Evolutionary conservation across 371 early-diverging fungal species (phyloP).

Genomic region (Amoeboaphelidium occidentale): DNA sequence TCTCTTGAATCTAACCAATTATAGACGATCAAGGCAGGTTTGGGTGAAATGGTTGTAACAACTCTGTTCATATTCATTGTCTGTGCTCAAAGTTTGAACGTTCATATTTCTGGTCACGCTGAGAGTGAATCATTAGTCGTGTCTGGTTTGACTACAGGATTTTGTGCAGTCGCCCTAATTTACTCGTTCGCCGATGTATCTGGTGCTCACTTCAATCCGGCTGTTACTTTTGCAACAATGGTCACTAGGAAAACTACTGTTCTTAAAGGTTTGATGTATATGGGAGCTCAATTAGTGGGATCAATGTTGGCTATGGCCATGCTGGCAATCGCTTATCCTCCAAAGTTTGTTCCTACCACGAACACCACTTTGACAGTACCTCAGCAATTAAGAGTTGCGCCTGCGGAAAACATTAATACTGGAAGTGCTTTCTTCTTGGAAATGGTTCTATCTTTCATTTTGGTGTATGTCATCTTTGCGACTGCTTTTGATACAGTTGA

Average conservation of each 20-base stretch:
- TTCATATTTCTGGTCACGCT: neutral
- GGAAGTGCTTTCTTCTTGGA: constrained; percentile 28
- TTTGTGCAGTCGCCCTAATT: constrained; percentile 29
- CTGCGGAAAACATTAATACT: constrained; percentile 7
- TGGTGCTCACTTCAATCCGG: constrained; percentile 31
- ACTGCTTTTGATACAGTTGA: constrained; percentile 43
- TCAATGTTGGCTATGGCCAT: constrained; percentile 24
- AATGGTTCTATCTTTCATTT: constrained; percentile 29
- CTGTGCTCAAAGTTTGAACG: neutral
- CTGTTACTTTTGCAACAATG: constrained; percentile 41
- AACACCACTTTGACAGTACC: constrained; percentile 12
- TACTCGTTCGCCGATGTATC: constrained; percentile 46
- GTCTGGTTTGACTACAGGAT: constrained; percentile 25
- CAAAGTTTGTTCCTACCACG: constrained; percentile 9
- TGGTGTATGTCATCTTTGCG: constrained; percentile 47
- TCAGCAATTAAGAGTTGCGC: constrained; percentile 15
- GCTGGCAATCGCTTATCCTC: constrained; percentile 27
- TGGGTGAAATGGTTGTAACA: neutral
- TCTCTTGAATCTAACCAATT: too few relatives aligned
- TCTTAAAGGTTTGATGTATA: constrained; percentile 28
- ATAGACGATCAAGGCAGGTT: neutral
- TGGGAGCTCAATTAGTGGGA: constrained; percentile 28
- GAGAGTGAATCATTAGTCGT: constrained; percentile 20
- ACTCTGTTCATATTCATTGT: neutral
- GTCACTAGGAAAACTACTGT: constrained; percentile 28